Evolutionary conservation across 2,329 filamentous ascomycete genomes (phyloP).

Genomic region (Calonectria pseudoreteaudii): DNA sequence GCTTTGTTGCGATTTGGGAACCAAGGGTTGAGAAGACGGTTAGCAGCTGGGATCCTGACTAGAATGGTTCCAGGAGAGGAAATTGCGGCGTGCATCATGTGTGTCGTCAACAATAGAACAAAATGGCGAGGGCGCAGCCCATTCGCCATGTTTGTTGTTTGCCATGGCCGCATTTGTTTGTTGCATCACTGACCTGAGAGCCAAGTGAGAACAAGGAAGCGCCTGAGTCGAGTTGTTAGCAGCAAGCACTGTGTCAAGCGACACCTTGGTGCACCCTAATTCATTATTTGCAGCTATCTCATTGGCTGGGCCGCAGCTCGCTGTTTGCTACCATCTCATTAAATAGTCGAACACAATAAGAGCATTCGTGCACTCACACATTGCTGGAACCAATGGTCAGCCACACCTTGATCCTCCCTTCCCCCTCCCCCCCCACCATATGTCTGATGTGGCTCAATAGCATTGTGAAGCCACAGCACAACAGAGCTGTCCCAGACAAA

Average conservation of each 20-base stretch:
- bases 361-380: neutral
- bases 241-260: neutral
- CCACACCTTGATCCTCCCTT: neutral
- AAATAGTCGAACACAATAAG: neutral
- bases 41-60: neutral
- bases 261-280: neutral
- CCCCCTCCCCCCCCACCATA: too few species aligned
- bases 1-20: neutral
- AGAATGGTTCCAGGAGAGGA: neutral
- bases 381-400: neutral
- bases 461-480: neutral
- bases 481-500: neutral
- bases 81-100: neutral
- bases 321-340: neutral
- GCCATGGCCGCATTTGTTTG: slow-evolving; percentile 2
- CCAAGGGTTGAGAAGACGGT: neutral
- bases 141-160: neutral
- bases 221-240: neutral
- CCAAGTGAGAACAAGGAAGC: neutral
- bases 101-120: neutral
- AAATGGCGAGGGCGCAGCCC: neutral
- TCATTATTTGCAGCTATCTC: neutral
- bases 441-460: neutral
- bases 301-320: neutral
- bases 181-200: neutral